Evolutionary conservation across 2,329 filamentous ascomycete species (phyloP).

Genomic region (Fusarium sororula): DNA sequence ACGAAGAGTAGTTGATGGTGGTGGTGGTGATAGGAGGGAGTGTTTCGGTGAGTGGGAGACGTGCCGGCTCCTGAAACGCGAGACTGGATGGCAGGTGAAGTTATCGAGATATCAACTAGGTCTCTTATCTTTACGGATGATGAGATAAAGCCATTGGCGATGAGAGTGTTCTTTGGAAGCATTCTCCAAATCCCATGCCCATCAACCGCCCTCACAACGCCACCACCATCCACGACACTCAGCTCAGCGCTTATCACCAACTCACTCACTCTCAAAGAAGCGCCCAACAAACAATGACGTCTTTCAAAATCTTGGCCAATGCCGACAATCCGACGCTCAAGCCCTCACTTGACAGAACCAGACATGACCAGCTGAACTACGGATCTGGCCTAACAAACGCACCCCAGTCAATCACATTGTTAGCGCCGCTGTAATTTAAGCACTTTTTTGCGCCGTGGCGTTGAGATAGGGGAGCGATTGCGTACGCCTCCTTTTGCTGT

Average conservation of each 20-base stretch:
- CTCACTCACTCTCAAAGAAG: neutral
- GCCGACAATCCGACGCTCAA: slow-evolving; percentile 4
- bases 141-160: neutral
- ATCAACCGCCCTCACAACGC: neutral
- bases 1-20: neutral
- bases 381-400: neutral
- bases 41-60: neutral
- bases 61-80: neutral
- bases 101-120: neutral
- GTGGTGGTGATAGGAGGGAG: neutral
- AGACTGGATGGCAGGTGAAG: neutral
- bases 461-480: neutral
- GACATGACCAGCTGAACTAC: slow-evolving; percentile 6
- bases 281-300: neutral
- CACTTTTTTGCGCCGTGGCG: slow-evolving; percentile 3
- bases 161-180: neutral
- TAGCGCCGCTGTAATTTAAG: slow-evolving; percentile 6
- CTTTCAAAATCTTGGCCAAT: neutral
- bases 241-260: neutral
- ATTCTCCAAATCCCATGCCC: neutral
- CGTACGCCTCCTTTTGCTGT: neutral
- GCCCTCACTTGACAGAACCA: neutral
- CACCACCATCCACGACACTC: slow-evolving; percentile 2
- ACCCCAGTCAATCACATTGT: neutral
- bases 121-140: neutral